Conservation (phyloP, 169 alveolate species). For the Blepharisma undulans region DNA sequence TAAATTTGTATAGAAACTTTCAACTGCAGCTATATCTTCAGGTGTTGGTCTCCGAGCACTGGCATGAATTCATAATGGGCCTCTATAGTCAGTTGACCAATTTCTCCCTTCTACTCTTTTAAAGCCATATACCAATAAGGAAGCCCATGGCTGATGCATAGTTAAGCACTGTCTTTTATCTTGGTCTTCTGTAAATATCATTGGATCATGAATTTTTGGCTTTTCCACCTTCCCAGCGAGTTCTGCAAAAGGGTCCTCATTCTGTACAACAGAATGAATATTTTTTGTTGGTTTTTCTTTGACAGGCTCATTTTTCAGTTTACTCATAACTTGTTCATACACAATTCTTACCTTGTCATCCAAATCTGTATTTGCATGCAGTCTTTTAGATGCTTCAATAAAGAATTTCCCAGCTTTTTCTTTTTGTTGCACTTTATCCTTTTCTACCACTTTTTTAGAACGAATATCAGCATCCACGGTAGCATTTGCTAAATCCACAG, state of each 20-base stretch:
- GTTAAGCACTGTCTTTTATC: slow-evolving; percentile 76
- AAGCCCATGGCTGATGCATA: slow-evolving; percentile 86
- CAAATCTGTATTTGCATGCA: slow-evolving; percentile 2
- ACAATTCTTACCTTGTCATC: neutral
- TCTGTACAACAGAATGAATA: neutral
- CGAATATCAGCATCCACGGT: slow-evolving; percentile 1
- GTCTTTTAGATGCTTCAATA: neutral
- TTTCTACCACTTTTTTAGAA: neutral
- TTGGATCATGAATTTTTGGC: slow-evolving; percentile 44
- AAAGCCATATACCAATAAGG: slow-evolving; percentile 70
- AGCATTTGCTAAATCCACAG: neutral
- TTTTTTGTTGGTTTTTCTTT: slow-evolving; percentile 23
- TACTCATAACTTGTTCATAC: slow-evolving; percentile 17
- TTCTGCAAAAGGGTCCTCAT: slow-evolving; percentile 44
- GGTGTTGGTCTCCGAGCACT: slow-evolving; percentile 62
- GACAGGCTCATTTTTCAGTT: slow-evolving; percentile 14
- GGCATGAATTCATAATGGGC: slow-evolving; percentile 84
- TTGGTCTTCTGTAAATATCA: slow-evolving; percentile 49
- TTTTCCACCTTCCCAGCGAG: neutral
- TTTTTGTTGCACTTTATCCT: neutral
- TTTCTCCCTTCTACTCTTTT: slow-evolving; percentile 83
- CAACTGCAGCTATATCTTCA: slow-evolving; percentile 62
- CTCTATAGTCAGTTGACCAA: slow-evolving; percentile 74
- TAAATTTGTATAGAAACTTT: slow-evolving; percentile 48
- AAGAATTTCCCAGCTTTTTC: slow-evolving; percentile 26